A percentile compares a stretch with the other conserved stretches of the same genome.
Conservation (phyloP, 495 filamentous ascomycete species). For the Sphaerosporella brunnea region DNA sequence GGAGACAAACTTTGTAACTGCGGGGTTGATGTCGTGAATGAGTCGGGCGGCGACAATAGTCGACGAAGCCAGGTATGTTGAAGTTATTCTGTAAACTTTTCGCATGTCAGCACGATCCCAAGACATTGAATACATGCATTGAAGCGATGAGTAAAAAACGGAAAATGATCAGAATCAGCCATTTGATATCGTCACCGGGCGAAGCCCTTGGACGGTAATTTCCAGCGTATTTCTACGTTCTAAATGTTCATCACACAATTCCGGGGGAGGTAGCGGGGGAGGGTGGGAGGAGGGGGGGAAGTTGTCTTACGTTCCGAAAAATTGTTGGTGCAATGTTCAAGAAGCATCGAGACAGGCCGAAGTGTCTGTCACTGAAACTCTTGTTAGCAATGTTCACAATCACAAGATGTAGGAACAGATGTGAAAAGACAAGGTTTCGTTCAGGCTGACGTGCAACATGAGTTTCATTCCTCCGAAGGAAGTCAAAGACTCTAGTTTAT, state of each 20-base stretch:
- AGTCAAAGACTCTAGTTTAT: conserved; percentile 99
- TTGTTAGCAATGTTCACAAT: background rate
- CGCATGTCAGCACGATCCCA: background rate
- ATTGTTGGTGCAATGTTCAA: too few species aligned
- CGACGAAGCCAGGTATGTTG: too few species aligned
- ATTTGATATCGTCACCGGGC: conserved; percentile 66
- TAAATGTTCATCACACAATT: conserved; percentile 58
- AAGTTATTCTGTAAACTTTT: background rate
- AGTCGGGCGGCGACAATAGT: too few species aligned
- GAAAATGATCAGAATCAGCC: conserved; percentile 39
- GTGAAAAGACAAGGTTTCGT: conserved; percentile 17
- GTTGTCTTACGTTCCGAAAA: conserved; percentile 2
- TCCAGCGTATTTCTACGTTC: conserved; percentile 70
- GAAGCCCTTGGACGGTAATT: conserved; percentile 96
- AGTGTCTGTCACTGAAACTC: conserved; percentile 1
- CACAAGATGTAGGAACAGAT: background rate
- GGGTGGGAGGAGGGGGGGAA: background rate
- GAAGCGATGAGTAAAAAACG: background rate
- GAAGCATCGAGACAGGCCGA: background rate
- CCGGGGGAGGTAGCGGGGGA: conserved; percentile 6
- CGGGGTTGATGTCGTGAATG: too few species aligned
- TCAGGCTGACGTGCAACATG: conserved; percentile 99
- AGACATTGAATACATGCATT: background rate
- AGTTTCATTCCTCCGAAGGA: conserved; percentile 69
- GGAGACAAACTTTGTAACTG: background rate